phyloP scores from a whole-genome alignment of 2,329 filamentous ascomycete genomes.

The Trichoderma koningiopsis region DNA sequence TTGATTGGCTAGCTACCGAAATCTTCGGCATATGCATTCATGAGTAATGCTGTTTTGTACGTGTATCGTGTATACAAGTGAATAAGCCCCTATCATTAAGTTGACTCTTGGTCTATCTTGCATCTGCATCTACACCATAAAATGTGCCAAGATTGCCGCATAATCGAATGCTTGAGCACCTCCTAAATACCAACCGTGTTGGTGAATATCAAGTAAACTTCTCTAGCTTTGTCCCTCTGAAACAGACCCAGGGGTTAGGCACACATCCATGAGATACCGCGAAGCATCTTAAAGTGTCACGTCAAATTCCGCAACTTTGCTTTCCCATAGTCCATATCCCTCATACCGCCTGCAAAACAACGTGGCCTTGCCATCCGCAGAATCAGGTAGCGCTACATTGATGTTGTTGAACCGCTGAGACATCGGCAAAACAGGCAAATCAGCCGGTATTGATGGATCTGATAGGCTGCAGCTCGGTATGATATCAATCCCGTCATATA shows the following conservation, averaged over 20 bases:
- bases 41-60: not conserved
- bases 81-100: not conserved
- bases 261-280: not conserved
- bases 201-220: not conserved
- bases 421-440: constrained; percentile 5
- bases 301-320: constrained; percentile 13
- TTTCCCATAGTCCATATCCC: constrained; percentile 9
- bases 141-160: not conserved
- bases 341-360: constrained; percentile 6
- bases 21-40: not conserved
- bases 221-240: no score
- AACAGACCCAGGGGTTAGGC: no score
- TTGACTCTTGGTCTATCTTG: not conserved
- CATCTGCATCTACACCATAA: not conserved
- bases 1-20: not conserved
- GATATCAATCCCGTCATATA: constrained; percentile 13
- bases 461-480: constrained; percentile 5
- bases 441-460: not conserved
- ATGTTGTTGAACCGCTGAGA: constrained; percentile 10
- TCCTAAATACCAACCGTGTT: not conserved
- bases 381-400: constrained; percentile 20
- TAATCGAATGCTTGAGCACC: not conserved
- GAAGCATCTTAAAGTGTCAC: not conserved
- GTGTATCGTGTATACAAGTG: not conserved
- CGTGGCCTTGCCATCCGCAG: constrained; percentile 1